Conservation (phyloP, 2,329 filamentous ascomycete genomes). For the Pseudogymnoascus sp. region DNA sequence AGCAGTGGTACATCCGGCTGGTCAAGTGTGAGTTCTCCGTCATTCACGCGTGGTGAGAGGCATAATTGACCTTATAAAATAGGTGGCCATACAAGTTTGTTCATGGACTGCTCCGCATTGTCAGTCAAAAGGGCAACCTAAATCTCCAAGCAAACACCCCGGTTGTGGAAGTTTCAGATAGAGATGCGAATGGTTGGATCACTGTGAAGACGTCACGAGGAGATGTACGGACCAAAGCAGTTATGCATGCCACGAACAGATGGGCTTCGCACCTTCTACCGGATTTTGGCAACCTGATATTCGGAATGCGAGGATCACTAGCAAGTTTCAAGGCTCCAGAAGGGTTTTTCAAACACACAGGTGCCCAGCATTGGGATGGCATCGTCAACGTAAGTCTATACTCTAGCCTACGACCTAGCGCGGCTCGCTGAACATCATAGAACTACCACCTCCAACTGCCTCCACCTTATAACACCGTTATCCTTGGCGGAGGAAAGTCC, state of each 20-base stretch:
- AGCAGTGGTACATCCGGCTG: too few species aligned
- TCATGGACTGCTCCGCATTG: neutral
- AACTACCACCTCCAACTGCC: slow-evolving; percentile 30
- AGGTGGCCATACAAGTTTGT: neutral
- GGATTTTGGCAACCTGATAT: neutral
- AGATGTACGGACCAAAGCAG: neutral
- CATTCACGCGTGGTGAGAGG: neutral
- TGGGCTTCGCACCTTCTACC: neutral
- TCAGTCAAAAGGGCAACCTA: neutral
- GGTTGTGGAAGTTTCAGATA: neutral
- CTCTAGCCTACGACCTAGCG: neutral
- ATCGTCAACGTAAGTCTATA: neutral
- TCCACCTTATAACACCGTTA: slow-evolving; percentile 27
- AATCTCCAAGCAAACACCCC: neutral
- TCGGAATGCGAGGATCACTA: neutral
- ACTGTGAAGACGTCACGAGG: neutral
- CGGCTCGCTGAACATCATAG: slow-evolving; percentile 1
- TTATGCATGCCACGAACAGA: neutral
- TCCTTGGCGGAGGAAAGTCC: slow-evolving; percentile 25
- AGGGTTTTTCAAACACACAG: neutral
- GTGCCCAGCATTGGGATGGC: neutral
- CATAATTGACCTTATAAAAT: neutral
- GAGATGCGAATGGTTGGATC: neutral
- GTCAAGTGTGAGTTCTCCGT: too few species aligned
- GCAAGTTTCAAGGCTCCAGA: neutral